Percentiles rank a stretch among this genome's conserved stretches.
phyloP scores from a whole-genome alignment of 768 basidiomycete genomes.

The Tubosaeta sp. region DNA sequence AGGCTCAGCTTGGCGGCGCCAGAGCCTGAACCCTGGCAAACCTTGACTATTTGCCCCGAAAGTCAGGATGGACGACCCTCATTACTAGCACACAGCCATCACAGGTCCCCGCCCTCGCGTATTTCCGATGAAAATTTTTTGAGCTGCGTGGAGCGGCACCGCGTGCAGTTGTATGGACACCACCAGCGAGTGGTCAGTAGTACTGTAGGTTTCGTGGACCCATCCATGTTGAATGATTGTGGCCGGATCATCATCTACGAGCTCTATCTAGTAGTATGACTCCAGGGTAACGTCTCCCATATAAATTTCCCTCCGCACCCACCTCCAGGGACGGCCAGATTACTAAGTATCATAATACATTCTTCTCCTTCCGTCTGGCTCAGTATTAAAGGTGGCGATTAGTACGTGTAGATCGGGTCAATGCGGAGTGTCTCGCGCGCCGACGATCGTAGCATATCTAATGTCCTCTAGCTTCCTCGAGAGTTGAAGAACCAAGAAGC shows the following conservation, averaged over 20 bases:
- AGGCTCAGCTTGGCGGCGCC: slow-evolving; percentile 26
- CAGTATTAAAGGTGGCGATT: slow-evolving; percentile 24
- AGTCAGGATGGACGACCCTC: slow-evolving; percentile 28
- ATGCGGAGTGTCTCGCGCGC: slow-evolving; percentile 8
- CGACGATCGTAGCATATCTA: slow-evolving; percentile 12
- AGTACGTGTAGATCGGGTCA: slow-evolving; percentile 28
- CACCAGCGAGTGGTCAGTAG: not conserved
- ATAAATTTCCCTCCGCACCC: slow-evolving; percentile 19
- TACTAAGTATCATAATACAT: slow-evolving; percentile 23
- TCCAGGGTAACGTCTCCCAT: slow-evolving; percentile 15
- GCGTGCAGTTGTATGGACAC: not conserved
- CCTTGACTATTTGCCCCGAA: slow-evolving; percentile 32
- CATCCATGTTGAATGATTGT: not conserved
- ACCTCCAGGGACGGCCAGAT: slow-evolving; percentile 27
- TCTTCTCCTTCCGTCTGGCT: slow-evolving; percentile 5
- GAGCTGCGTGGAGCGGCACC: slow-evolving; percentile 15
- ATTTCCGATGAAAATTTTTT: slow-evolving; percentile 35
- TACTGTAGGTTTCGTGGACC: not conserved
- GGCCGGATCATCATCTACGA: slow-evolving; percentile 9
- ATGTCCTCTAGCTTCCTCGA: slow-evolving; percentile 44
- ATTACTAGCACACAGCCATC: slow-evolving; percentile 34
- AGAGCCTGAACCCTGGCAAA: slow-evolving; percentile 29
- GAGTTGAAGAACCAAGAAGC: slow-evolving; percentile 94
- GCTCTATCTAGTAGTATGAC: not conserved
- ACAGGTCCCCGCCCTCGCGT: slow-evolving; percentile 37